Conservation (phyloP, 2,329 filamentous ascomycete genomes). For the Cercospora zeae-maydis region DNA sequence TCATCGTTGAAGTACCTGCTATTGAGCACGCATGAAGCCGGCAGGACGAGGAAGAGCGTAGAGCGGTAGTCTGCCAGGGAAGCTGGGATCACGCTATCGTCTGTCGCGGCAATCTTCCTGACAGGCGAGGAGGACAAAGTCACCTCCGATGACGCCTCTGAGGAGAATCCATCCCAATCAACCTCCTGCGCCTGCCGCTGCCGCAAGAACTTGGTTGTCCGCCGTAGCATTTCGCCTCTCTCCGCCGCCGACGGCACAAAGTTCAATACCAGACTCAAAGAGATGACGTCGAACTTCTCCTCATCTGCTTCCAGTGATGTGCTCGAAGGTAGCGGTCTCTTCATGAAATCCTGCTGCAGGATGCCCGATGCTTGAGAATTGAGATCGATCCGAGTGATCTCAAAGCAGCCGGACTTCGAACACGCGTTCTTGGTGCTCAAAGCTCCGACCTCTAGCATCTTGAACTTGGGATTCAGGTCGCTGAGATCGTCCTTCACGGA, state of each 20-base stretch:
- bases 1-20: conserved; percentile 81
- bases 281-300: conserved; percentile 78
- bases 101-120: conserved; percentile 11
- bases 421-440: conserved; percentile 82
- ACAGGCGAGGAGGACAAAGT: neutral
- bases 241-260: conserved; percentile 75
- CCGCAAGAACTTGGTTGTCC: conserved; percentile 68
- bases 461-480: conserved; percentile 41
- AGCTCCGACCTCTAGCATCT: conserved; percentile 84
- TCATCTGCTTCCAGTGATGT: neutral
- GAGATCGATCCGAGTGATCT: conserved; percentile 81
- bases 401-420: conserved; percentile 66
- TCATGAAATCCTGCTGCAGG: conserved; percentile 89
- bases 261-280: conserved; percentile 87
- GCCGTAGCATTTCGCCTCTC: conserved; percentile 80
- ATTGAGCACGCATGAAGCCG: conserved; percentile 81
- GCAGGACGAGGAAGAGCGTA: conserved; percentile 78
- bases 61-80: neutral
- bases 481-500: conserved; percentile 1
- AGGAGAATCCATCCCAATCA: neutral
- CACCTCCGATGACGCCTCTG: neutral
- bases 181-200: neutral
- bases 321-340: conserved; percentile 64
- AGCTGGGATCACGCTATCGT: conserved; percentile 5
- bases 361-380: conserved; percentile 82